Percentiles rank a stretch among this genome's conserved stretches.
Conservation (phyloP, 352 stramenopile genomes). For the Discostella stelligera region DNA sequence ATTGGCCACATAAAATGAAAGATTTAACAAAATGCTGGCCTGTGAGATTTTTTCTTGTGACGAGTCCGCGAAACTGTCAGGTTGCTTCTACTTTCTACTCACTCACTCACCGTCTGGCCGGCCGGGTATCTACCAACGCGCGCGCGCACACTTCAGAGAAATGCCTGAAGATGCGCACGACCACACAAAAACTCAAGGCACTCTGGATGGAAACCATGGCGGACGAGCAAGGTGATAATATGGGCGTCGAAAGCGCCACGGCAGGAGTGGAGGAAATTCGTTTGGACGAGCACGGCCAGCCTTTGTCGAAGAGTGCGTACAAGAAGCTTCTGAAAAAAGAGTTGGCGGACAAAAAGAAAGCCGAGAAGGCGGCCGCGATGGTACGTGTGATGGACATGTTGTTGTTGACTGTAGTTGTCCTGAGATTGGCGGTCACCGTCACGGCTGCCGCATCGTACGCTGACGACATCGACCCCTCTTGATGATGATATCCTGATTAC, state of each 20-base stretch:
- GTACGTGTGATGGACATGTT: conserved; percentile 24
- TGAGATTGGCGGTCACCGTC: too few species aligned
- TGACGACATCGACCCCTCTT: background rate
- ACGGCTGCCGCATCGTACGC: too few species aligned
- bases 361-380: conserved; percentile 86
- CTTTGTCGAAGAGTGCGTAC: conserved; percentile 96
- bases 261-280: conserved; percentile 37
- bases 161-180: too few species aligned
- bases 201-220: conserved; percentile 33
- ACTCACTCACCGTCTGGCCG: too few species aligned
- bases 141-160: too few species aligned
- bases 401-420: background rate
- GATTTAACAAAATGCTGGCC: too few species aligned
- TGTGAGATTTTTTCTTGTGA: too few species aligned
- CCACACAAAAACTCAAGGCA: too few species aligned
- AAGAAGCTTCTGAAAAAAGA: conserved; percentile 97
- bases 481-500: background rate
- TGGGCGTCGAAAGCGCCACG: conserved; percentile 27
- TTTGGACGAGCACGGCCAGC: conserved; percentile 60
- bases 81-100: too few species aligned
- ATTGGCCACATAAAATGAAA: too few species aligned
- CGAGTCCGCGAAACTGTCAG: too few species aligned
- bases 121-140: too few species aligned
- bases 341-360: conserved; percentile 91
- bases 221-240: conserved; percentile 24